Evolutionary conservation across 371 early-diverging fungal genomes (phyloP), one percentile per base, ranked within the genome.

Genomic region (Mortierella sp.): DNA sequence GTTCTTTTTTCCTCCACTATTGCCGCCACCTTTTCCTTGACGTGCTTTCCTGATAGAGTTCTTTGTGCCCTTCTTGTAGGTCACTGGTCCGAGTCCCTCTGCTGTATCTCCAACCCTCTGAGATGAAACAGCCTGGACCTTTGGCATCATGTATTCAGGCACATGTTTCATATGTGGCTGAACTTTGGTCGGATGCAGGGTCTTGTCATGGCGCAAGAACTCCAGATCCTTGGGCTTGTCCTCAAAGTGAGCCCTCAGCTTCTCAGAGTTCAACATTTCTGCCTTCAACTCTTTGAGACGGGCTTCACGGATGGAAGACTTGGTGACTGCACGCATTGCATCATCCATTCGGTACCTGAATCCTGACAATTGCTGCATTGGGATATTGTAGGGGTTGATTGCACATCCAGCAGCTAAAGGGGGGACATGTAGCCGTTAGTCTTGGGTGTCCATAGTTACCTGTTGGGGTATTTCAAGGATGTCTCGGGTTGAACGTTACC

Each of bases 161-260:
- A 97, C 90, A 68, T 95, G 92, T 80, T 93, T 95, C 85, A 98
- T 82, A 67, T 98, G 96, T 5, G 87, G 80, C 72, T 92, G 91
- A 4, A 94, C 89, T 47, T 87, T 83, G 0, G 91, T 87, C 8
- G 94, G 94, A 54, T 94, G 93, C 17, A 96, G 79, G 3, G 94
- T 88, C 74, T 88, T 85, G 80, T 98, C 99, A 80, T 97, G 98
- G 3, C 96, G 91, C 54, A 98, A 79, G 28, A 92, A 94, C 29
- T 92, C 92, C 48, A 97, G 78, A 84, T 98, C 99, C 28, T 86
- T 86, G 25, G 99, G 98, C 57, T 95, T 95, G 71, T 95, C 96
- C 79, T 97, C 97, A 82, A 98, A 98, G 81, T 98, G 96, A 2
- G 96, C 86, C 85, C 93, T 93, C 53, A 98, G 85, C 80, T 95